phyloP scores from a whole-genome alignment of 495 filamentous ascomycete genomes.

The Evansstolkia leycettana region DNA sequence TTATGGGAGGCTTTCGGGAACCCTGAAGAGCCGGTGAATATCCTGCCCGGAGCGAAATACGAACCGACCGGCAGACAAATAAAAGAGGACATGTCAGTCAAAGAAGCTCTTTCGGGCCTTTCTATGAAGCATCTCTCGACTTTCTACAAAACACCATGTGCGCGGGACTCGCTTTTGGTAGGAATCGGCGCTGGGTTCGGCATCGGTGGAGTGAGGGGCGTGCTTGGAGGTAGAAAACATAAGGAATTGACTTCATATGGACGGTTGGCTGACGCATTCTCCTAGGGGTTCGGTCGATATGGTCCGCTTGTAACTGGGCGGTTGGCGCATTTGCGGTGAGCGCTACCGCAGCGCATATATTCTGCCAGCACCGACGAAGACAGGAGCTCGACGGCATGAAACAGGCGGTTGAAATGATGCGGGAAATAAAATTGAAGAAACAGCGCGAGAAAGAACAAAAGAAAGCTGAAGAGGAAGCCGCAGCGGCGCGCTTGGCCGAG shows the following conservation, averaged over 20 bases:
- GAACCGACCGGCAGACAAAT: conserved; percentile 36
- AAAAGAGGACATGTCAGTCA: conserved; percentile 34
- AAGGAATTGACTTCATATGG: too few relatives aligned
- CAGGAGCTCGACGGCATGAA: conserved; percentile 70
- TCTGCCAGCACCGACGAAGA: conserved; percentile 58
- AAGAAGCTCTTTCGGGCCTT: conserved; percentile 51
- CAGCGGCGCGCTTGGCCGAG: conserved; percentile 24
- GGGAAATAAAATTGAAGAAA: conserved; percentile 55
- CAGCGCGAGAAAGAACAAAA: conserved; percentile 52
- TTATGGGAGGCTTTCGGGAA: conserved; percentile 39
- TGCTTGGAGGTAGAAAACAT: conserved; percentile 53
- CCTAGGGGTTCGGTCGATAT: conserved; percentile 30
- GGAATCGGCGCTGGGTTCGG: conserved; percentile 71
- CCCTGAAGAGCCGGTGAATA: conserved; percentile 38
- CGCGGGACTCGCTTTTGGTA: conserved; percentile 65
- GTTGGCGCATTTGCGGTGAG: conserved; percentile 57
- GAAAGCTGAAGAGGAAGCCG: conserved; percentile 33
- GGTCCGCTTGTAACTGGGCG: conserved; percentile 67
- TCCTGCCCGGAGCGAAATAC: conserved; percentile 27
- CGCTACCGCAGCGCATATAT: conserved; percentile 61
- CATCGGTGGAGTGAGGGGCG: conserved; percentile 54
- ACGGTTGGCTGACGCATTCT: conserved; percentile 6
- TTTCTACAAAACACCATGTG: conserved; percentile 72
- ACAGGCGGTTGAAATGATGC: conserved; percentile 67
- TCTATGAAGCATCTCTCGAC: conserved; percentile 55